Conservation (phyloP, 2,329 filamentous ascomycete genomes). For the Xenoacremonium recifei region DNA sequence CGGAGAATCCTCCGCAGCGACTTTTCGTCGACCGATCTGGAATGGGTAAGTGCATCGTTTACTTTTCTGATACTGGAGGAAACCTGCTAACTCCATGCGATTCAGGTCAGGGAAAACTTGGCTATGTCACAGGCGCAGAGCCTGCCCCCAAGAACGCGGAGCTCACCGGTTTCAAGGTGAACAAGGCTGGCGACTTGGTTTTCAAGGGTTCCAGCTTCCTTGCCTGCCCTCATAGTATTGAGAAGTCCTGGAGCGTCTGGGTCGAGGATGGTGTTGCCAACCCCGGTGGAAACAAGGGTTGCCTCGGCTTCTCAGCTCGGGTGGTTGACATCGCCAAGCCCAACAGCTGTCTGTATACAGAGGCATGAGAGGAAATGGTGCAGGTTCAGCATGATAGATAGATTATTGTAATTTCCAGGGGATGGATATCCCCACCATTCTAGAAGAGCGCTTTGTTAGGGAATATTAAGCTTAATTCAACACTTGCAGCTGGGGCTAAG, state of each 20-base stretch:
- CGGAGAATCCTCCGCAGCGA: conserved; percentile 41
- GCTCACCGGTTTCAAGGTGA: conserved; percentile 46
- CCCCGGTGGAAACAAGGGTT: conserved; percentile 38
- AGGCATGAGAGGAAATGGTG: not conserved
- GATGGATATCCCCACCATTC: not conserved
- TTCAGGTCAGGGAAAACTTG: conserved; percentile 50
- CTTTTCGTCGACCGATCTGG: conserved; percentile 56
- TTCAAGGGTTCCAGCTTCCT: conserved; percentile 45
- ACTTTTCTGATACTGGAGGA: not conserved
- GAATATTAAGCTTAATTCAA: not conserved
- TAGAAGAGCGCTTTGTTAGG: not conserved
- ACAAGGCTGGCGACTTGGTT: conserved; percentile 40
- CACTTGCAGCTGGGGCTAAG: too few relatives aligned
- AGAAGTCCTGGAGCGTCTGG: conserved; percentile 43
- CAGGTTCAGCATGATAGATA: not conserved
- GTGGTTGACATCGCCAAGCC: conserved; percentile 26
- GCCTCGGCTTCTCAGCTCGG: conserved; percentile 34
- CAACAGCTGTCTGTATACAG: conserved; percentile 36
- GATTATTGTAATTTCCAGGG: not conserved
- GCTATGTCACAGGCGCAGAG: conserved; percentile 48
- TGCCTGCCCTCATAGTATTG: conserved; percentile 47
- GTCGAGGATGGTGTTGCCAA: conserved; percentile 25
- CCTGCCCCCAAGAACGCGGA: conserved; percentile 40
- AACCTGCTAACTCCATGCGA: conserved; percentile 1
- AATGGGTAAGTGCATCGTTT: conserved; percentile 46